These are phyloP conservation scores for Suhomyces choctaworum DNA, from an alignment of 1,139 yeast genomes.

Conservation along the genomic window DNA sequence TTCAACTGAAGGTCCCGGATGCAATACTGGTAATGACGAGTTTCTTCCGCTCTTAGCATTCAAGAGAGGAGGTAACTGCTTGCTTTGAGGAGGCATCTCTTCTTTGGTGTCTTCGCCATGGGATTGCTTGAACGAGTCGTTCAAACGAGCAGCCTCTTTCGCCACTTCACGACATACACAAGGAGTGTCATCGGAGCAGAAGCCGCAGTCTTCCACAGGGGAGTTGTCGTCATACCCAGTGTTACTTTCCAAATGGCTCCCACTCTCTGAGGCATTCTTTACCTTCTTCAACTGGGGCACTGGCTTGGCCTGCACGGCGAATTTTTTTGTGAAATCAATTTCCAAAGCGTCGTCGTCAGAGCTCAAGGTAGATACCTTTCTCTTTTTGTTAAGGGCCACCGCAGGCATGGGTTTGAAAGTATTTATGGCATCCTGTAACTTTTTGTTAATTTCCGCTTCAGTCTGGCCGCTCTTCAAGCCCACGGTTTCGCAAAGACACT, in stretches of 20 bases:
- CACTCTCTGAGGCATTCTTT: conserved; percentile 9
- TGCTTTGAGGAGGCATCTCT: conserved; percentile 16
- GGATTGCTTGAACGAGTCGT: conserved; percentile 27
- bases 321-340: conserved; percentile 56
- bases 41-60: conserved; percentile 26
- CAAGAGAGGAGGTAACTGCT: conserved; percentile 38
- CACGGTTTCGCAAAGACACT: conserved; percentile 67
- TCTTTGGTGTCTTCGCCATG: conserved; percentile 18
- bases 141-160: conserved; percentile 51
- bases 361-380: conserved; percentile 18
- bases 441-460: conserved; percentile 11
- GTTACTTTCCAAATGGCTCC: conserved; percentile 8
- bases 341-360: conserved; percentile 28
- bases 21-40: conserved; percentile 56
- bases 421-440: conserved; percentile 36
- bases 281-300: conserved; percentile 9
- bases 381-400: conserved; percentile 50
- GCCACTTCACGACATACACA: conserved; percentile 91
- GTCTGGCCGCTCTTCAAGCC: conserved; percentile 44
- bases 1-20: conserved; percentile 66
- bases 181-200: conserved; percentile 88
- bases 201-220: conserved; percentile 83
- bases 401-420: conserved; percentile 60
- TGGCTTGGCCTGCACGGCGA: conserved; percentile 20
- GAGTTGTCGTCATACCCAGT: conserved; percentile 39